Conservation (phyloP, 768 basidiomycete species). For the Mrakia hoshinonis region DNA sequence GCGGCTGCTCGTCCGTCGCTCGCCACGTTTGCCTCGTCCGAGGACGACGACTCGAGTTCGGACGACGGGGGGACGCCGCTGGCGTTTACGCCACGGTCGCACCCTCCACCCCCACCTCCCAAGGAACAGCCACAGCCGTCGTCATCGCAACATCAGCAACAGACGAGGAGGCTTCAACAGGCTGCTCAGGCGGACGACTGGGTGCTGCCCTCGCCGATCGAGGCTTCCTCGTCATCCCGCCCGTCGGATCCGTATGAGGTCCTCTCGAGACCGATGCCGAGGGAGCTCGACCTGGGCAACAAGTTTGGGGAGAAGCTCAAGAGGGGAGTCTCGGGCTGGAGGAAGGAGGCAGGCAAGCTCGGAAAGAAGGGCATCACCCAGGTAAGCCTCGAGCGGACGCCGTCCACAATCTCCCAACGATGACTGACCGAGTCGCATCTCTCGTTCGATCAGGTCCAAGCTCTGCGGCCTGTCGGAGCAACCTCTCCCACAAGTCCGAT, state of each 20-base stretch:
- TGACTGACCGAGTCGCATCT: background rate
- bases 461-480: background rate
- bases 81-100: background rate
- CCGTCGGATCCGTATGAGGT: slow-evolving; percentile 27
- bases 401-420: background rate
- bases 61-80: background rate
- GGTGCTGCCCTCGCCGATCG: background rate
- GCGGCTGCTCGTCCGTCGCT: background rate
- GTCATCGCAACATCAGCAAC: background rate
- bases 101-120: background rate
- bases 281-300: slow-evolving; percentile 11
- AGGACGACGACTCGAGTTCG: slow-evolving; percentile 5
- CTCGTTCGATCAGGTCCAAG: slow-evolving; percentile 19
- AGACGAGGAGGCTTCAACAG: background rate
- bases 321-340: slow-evolving; percentile 13
- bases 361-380: slow-evolving; percentile 7
- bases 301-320: slow-evolving; percentile 19
- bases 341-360: background rate
- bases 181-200: background rate
- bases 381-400: background rate
- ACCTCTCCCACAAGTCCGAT: background rate
- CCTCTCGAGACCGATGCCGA: slow-evolving; percentile 26
- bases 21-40: background rate
- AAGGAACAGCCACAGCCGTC: background rate
- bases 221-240: background rate